Evolutionary conservation across 495 filamentous ascomycete species (phyloP).

Genomic region (Penicillium cataractarum): DNA sequence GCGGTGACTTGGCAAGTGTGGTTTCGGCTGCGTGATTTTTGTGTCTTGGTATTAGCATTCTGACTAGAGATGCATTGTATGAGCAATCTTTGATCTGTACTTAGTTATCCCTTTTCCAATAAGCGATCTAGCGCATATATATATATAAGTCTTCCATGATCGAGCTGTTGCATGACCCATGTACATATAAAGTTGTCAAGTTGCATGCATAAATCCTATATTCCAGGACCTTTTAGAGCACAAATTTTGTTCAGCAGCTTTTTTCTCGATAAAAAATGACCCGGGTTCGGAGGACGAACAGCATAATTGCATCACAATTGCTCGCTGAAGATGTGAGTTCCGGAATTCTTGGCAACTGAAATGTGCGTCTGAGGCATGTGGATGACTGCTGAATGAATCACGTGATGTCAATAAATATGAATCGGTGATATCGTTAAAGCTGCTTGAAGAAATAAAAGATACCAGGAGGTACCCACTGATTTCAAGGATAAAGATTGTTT

Average conservation of each 20-base stretch:
- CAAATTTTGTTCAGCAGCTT: background rate
- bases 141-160: background rate
- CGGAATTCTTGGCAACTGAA: background rate
- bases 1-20: background rate
- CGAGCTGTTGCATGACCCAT: background rate
- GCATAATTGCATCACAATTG: background rate
- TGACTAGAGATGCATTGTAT: constrained; percentile 19
- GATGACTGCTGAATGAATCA: background rate
- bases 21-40: constrained; percentile 13
- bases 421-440: no score
- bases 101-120: background rate
- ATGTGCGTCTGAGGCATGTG: background rate
- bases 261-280: background rate
- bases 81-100: constrained; percentile 11
- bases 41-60: constrained; percentile 13
- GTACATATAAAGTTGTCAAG: background rate
- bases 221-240: background rate
- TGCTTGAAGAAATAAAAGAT: no score
- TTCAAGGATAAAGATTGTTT: background rate
- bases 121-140: constrained; percentile 7
- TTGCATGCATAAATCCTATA: background rate
- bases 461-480: background rate
- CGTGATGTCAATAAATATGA: background rate
- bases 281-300: background rate
- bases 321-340: background rate